A percentile compares a stretch with the other conserved stretches of the same genome.
Conservation (phyloP, 2,329 filamentous ascomycete genomes). For the Aulographum hederae region DNA sequence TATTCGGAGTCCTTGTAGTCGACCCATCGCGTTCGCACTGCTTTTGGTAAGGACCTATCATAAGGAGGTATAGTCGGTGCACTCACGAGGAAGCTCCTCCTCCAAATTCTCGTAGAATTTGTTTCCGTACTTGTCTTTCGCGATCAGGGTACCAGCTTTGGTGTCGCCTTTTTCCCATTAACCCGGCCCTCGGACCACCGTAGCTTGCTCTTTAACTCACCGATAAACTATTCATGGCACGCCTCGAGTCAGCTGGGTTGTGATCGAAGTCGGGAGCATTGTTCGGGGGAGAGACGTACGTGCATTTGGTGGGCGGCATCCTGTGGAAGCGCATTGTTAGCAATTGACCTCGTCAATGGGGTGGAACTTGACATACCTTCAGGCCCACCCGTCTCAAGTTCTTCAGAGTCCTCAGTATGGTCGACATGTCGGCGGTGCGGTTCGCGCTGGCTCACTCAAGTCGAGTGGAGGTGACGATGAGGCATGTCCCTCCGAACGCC, state of each 20-base stretch:
- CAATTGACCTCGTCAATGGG: slow-evolving; percentile 2
- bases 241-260: no score
- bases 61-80: slow-evolving; percentile 12
- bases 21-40: slow-evolving; percentile 92
- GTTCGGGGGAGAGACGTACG: slow-evolving; percentile 37
- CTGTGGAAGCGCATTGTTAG: slow-evolving; percentile 29
- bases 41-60: slow-evolving; percentile 2
- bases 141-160: slow-evolving; percentile 77
- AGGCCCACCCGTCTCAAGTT: slow-evolving; percentile 78
- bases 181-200: not conserved
- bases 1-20: slow-evolving; percentile 84
- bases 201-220: slow-evolving; percentile 7
- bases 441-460: no score
- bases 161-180: slow-evolving; percentile 55
- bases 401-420: slow-evolving; percentile 64
- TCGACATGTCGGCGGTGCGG: slow-evolving; percentile 57
- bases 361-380: slow-evolving; percentile 41
- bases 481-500: no score
- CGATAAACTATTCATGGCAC: slow-evolving; percentile 17
- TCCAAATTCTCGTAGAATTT: slow-evolving; percentile 87
- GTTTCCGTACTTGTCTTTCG: slow-evolving; percentile 80
- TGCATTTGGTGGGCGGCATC: slow-evolving; percentile 86
- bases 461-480: no score
- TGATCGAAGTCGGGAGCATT: slow-evolving; percentile 8
- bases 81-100: slow-evolving; percentile 80